Percentiles rank a stretch among this genome's conserved stretches.
phyloP scores from a whole-genome alignment of 805 yeast species.

The Myxozyma sirexii region DNA sequence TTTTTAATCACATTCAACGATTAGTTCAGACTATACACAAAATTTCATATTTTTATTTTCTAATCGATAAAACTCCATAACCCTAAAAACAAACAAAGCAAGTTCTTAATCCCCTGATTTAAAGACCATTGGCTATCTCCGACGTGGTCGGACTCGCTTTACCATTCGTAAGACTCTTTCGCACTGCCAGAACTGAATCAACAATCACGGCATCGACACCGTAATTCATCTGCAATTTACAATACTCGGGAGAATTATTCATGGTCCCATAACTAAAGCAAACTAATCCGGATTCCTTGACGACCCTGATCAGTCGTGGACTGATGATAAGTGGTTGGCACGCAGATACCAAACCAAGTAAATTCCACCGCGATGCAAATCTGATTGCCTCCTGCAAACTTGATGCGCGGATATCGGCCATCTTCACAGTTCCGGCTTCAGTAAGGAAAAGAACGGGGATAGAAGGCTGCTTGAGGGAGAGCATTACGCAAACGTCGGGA shows the following conservation, averaged over 20 bases:
- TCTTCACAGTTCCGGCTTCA: slow-evolving; percentile 78
- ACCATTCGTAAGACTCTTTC: slow-evolving; percentile 28
- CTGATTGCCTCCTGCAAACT: slow-evolving; percentile 89
- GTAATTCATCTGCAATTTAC: slow-evolving; percentile 82
- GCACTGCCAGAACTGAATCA: slow-evolving; percentile 68
- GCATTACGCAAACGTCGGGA: slow-evolving; percentile 85
- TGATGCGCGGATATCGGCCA: slow-evolving; percentile 88
- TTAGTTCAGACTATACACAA: too few species aligned
- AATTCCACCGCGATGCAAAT: slow-evolving; percentile 87
- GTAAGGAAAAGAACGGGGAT: slow-evolving; percentile 89
- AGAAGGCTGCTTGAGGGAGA: slow-evolving; percentile 89
- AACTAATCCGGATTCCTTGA: slow-evolving; percentile 85
- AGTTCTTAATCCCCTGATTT: background rate
- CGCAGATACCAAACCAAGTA: slow-evolving; percentile 88
- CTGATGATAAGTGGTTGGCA: slow-evolving; percentile 84
- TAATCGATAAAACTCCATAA: background rate
- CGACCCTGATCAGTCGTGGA: slow-evolving; percentile 86
- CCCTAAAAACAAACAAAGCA: background rate
- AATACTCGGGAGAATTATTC: slow-evolving; percentile 83
- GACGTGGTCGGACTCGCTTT: background rate
- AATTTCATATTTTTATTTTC: too few species aligned
- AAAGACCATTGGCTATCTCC: background rate
- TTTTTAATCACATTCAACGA: too few species aligned
- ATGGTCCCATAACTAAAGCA: slow-evolving; percentile 88
- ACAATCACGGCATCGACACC: slow-evolving; percentile 99